Conservation (phyloP, 2,329 filamentous ascomycete species). For the Clarireedia sp. region DNA sequence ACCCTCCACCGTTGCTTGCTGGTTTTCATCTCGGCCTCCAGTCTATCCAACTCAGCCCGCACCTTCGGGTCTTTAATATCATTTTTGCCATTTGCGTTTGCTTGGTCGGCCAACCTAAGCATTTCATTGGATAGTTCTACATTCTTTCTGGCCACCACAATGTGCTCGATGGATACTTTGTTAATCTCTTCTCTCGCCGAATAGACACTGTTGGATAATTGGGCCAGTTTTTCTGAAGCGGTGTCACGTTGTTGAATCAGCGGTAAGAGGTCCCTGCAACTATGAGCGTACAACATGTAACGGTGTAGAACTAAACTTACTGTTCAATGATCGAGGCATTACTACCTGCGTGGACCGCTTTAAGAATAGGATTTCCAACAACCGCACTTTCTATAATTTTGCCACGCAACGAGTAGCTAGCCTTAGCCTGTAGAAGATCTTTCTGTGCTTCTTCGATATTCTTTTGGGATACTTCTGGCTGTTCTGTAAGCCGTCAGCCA, state of each 20-base stretch:
- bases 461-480: slow-evolving; percentile 37
- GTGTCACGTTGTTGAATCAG: slow-evolving; percentile 60
- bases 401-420: slow-evolving; percentile 61
- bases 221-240: slow-evolving; percentile 55
- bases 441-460: slow-evolving; percentile 51
- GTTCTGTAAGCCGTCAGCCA: slow-evolving; percentile 19
- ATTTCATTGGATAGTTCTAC: slow-evolving; percentile 54
- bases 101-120: slow-evolving; percentile 52
- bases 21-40: slow-evolving; percentile 52
- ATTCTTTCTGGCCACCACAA: slow-evolving; percentile 51
- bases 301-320: slow-evolving; percentile 36
- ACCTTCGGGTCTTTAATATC: slow-evolving; percentile 45
- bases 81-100: slow-evolving; percentile 44
- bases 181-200: slow-evolving; percentile 45
- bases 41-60: slow-evolving; percentile 46
- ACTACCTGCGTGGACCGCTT: slow-evolving; percentile 64
- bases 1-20: slow-evolving; percentile 63
- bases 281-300: slow-evolving; percentile 9
- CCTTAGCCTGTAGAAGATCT: slow-evolving; percentile 59
- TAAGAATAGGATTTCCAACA: slow-evolving; percentile 66
- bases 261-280: slow-evolving; percentile 43
- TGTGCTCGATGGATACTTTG: slow-evolving; percentile 48
- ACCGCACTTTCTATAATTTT: slow-evolving; percentile 62
- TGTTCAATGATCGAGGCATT: slow-evolving; percentile 59
- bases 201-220: slow-evolving; percentile 46